phyloP scores from a whole-genome alignment of 768 basidiomycete species.

The Tephrocybe sp. region DNA sequence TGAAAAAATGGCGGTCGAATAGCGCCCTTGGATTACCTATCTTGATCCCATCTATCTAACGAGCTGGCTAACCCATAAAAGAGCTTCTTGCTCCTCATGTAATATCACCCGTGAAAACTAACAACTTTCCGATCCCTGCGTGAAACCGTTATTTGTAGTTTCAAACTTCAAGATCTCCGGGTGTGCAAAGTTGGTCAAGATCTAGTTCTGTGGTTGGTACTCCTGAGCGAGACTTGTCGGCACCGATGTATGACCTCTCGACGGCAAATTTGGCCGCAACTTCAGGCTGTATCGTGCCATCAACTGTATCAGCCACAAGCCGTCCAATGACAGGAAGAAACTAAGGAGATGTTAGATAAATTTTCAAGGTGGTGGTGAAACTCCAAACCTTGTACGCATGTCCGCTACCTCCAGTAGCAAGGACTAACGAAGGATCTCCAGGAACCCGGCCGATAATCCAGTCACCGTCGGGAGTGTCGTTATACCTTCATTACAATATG shows the following conservation, averaged over 20 bases:
- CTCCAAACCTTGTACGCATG: constrained; percentile 76
- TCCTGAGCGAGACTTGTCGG: constrained; percentile 10
- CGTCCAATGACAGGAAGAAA: constrained; percentile 85
- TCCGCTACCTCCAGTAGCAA: constrained; percentile 88
- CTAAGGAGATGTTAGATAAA: constrained; percentile 33
- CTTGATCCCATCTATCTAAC: background rate
- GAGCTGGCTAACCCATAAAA: constrained; percentile 16
- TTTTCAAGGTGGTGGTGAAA: constrained; percentile 1
- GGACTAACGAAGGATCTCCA: constrained; percentile 52
- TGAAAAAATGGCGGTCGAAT: constrained; percentile 28
- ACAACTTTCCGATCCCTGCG: too few species aligned
- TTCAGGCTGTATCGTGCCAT: constrained; percentile 54
- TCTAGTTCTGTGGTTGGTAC: constrained; percentile 36
- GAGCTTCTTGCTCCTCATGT: constrained; percentile 18
- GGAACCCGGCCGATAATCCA: constrained; percentile 84
- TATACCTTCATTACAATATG: constrained; percentile 62
- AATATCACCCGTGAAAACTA: constrained; percentile 11
- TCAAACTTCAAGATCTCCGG: constrained; percentile 47
- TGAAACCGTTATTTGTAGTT: too few species aligned
- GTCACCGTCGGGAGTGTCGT: constrained; percentile 80
- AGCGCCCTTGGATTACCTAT: constrained; percentile 11
- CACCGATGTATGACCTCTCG: constrained; percentile 36
- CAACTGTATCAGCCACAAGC: constrained; percentile 70
- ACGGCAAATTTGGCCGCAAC: constrained; percentile 63
- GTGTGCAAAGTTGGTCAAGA: constrained; percentile 46